Evolutionary conservation across 192 early-diverging fungal genomes (phyloP).

Genomic region (Thamnidium elegans): DNA sequence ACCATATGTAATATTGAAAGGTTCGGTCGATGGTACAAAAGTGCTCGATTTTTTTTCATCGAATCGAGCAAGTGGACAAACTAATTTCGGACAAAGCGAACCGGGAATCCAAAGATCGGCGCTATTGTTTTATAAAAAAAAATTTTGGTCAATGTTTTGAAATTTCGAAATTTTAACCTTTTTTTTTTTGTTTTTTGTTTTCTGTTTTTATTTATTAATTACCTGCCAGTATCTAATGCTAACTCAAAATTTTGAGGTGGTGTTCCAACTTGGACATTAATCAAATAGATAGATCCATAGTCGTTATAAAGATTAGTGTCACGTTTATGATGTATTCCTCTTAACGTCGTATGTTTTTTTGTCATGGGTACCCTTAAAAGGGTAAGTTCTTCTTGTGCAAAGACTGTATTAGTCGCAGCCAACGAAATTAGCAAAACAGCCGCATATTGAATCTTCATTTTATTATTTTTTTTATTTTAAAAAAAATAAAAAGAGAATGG

Average conservation of each 20-base stretch:
- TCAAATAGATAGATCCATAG: slow-evolving; percentile 2
- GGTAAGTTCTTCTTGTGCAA: no score
- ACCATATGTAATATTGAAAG: slow-evolving; percentile 30
- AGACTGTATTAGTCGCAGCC: no score
- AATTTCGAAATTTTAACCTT: not conserved
- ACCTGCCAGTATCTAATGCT: slow-evolving; percentile 18
- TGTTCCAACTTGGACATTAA: slow-evolving; percentile 12
- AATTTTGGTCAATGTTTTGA: not conserved
- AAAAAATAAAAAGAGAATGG: no score
- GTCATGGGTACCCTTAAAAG: no score
- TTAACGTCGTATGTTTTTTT: no score
- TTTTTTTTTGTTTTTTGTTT: not conserved
- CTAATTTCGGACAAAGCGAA: slow-evolving; percentile 10
- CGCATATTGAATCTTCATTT: no score
- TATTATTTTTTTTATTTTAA: no score
- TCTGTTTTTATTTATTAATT: not conserved
- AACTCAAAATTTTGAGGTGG: slow-evolving; percentile 13
- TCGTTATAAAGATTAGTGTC: slow-evolving; percentile 6
- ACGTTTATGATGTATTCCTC: no score
- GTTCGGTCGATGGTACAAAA: slow-evolving; percentile 12
- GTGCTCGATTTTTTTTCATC: slow-evolving; percentile 18
- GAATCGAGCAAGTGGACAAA: slow-evolving; percentile 26
- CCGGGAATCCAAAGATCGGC: slow-evolving; percentile 36
- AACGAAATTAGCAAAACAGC: no score
- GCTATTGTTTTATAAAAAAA: slow-evolving; percentile 8